These are phyloP conservation scores for Tolypocladium pustulatum DNA, from an alignment of 2,329 filamentous ascomycete genomes.

Conservation along the genomic window DNA sequence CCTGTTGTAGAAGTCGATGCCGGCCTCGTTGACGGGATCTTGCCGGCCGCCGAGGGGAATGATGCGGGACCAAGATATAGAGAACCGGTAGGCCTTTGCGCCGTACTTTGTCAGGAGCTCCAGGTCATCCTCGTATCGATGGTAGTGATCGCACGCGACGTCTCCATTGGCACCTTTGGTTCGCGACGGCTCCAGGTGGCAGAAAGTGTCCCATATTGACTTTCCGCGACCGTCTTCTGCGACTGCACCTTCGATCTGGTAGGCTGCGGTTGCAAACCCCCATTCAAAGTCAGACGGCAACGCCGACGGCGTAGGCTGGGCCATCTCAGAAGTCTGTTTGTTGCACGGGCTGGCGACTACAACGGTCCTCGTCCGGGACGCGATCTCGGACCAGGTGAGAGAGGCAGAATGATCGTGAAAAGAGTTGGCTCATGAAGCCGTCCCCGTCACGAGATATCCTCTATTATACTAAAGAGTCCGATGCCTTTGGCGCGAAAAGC, in stretches of 20 bases:
- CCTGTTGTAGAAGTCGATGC: slow-evolving; percentile 47
- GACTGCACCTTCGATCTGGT: slow-evolving; percentile 34
- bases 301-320: slow-evolving; percentile 1
- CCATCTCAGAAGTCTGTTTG: slow-evolving; percentile 1
- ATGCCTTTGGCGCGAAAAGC: neutral
- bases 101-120: slow-evolving; percentile 47
- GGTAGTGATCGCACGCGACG: slow-evolving; percentile 33
- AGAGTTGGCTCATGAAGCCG: neutral
- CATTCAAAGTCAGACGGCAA: slow-evolving; percentile 26
- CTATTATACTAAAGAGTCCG: neutral
- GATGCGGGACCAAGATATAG: slow-evolving; percentile 55
- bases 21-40: slow-evolving; percentile 51
- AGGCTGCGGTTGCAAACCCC: slow-evolving; percentile 31
- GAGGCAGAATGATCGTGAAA: neutral
- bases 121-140: slow-evolving; percentile 40
- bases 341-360: neutral
- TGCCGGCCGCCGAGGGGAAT: slow-evolving; percentile 53
- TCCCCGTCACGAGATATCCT: neutral
- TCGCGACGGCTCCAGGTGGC: slow-evolving; percentile 27
- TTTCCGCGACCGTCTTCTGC: slow-evolving; percentile 27
- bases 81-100: slow-evolving; percentile 53
- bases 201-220: slow-evolving; percentile 32
- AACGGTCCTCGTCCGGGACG: neutral
- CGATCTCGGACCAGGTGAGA: neutral
- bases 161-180: slow-evolving; percentile 34